These are phyloP conservation scores for Globisporangium barbulae DNA, from an alignment of 352 stramenopile species.

Conservation along the genomic window DNA sequence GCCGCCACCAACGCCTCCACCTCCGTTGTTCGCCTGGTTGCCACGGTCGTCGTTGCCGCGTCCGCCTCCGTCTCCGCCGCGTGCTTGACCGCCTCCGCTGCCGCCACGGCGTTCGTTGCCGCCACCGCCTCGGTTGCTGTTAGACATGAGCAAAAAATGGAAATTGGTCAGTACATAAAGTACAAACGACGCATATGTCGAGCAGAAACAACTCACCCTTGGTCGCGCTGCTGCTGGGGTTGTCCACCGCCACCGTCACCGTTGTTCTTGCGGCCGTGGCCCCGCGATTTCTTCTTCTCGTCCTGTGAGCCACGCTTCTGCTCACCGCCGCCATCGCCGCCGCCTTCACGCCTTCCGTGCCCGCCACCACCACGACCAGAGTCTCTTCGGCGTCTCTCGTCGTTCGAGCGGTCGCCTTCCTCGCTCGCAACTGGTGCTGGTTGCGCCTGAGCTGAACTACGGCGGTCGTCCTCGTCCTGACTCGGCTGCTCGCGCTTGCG, in stretches of 20 bases:
- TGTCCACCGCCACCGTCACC: slow-evolving; percentile 21
- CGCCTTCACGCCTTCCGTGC: slow-evolving; percentile 10
- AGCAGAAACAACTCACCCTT: slow-evolving; percentile 34
- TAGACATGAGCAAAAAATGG: background rate
- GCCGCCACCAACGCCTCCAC: slow-evolving; percentile 21
- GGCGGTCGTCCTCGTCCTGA: slow-evolving; percentile 9
- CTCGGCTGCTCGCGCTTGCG: slow-evolving; percentile 59
- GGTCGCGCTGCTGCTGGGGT: slow-evolving; percentile 38
- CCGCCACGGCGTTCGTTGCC: slow-evolving; percentile 3
- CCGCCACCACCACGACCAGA: slow-evolving; percentile 6
- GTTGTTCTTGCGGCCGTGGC: slow-evolving; percentile 33
- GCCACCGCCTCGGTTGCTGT: slow-evolving; percentile 3
- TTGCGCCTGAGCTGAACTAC: background rate
- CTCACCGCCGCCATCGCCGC: slow-evolving; percentile 13
- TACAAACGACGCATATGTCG: background rate
- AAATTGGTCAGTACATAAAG: background rate
- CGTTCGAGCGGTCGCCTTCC: slow-evolving; percentile 6
- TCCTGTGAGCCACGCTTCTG: slow-evolving; percentile 25
- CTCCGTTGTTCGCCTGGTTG: slow-evolving; percentile 9
- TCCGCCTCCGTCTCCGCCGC: slow-evolving; percentile 14
- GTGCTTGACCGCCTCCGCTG: slow-evolving; percentile 10
- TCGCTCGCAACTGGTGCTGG: slow-evolving; percentile 1
- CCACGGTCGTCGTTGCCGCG: slow-evolving; percentile 7
- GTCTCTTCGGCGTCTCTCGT: slow-evolving; percentile 13
- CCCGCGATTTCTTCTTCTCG: slow-evolving; percentile 46